These are phyloP conservation scores for Alternaria novae-zelandiae DNA, from an alignment of 2,329 filamentous ascomycete species.

Conservation along the genomic window DNA sequence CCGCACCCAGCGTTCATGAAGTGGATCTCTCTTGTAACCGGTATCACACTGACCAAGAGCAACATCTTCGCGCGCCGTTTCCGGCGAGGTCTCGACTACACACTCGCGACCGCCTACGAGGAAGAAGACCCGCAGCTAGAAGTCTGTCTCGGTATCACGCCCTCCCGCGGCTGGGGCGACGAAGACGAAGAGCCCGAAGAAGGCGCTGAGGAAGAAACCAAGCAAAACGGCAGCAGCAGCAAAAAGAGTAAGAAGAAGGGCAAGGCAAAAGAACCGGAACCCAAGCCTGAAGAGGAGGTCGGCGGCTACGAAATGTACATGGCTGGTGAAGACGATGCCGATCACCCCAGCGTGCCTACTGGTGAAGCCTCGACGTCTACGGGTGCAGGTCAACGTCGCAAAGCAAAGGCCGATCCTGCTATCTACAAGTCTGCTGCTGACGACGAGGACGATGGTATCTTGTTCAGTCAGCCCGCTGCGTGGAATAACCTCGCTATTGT, in stretches of 20 bases:
- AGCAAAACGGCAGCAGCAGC: conserved; percentile 47
- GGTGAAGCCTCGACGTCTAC: conserved; percentile 48
- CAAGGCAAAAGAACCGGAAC: conserved; percentile 22
- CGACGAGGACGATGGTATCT: conserved; percentile 76
- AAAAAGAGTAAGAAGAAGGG: conserved; percentile 34
- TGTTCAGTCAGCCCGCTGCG: conserved; percentile 70
- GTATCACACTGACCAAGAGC: conserved; percentile 73
- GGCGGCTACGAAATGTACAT: conserved; percentile 91
- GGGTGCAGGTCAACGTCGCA: conserved; percentile 56
- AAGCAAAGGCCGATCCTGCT: conserved; percentile 71
- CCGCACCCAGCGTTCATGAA: conserved; percentile 86
- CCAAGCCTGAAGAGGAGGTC: conserved; percentile 60
- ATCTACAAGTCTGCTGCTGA: conserved; percentile 69
- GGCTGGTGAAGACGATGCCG: conserved; percentile 70
- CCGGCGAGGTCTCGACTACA: conserved; percentile 86
- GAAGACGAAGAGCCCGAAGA: conserved; percentile 63
- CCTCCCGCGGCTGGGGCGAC: conserved; percentile 82
- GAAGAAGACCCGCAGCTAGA: conserved; percentile 78
- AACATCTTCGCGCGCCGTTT: conserved; percentile 87
- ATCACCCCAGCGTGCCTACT: conserved; percentile 56
- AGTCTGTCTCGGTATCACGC: conserved; percentile 85
- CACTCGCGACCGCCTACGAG: conserved; percentile 84
- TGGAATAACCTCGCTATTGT: conserved; percentile 97
- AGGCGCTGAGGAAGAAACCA: conserved; percentile 54
- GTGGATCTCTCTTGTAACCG: conserved; percentile 86